Evolutionary conservation across 441 rosid species (phyloP).

Genomic region (Gossypium gossypioides): DNA sequence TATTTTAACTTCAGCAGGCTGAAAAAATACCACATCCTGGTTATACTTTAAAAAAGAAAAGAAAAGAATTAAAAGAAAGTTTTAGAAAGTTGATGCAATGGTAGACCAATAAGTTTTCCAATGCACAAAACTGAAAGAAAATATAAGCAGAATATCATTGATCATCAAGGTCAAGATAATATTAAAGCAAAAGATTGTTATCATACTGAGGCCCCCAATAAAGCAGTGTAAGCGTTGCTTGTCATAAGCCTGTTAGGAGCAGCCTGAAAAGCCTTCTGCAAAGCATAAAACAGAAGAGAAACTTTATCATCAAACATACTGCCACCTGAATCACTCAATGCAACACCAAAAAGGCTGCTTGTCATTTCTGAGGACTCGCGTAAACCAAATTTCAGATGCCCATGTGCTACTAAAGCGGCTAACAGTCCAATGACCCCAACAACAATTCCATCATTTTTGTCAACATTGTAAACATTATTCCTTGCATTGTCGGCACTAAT

Average conservation of each 20-base stretch:
- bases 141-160: slow-evolving; percentile 9
- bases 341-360: slow-evolving; percentile 52
- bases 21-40: not conserved
- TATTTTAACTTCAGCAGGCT: not conserved
- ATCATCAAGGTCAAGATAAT: slow-evolving; percentile 1
- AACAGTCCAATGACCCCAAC: slow-evolving; percentile 80
- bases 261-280: slow-evolving; percentile 85
- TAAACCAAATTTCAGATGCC: slow-evolving; percentile 63
- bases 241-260: slow-evolving; percentile 93
- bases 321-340: slow-evolving; percentile 61
- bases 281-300: slow-evolving; percentile 78
- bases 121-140: not conserved
- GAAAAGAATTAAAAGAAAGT: not conserved
- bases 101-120: not conserved
- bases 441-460: slow-evolving; percentile 73
- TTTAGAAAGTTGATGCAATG: not conserved
- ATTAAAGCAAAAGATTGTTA: not conserved
- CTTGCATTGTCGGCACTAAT: slow-evolving; percentile 94
- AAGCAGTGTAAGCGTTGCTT: slow-evolving; percentile 64
- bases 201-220: slow-evolving; percentile 89
- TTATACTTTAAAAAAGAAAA: not conserved
- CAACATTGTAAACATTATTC: slow-evolving; percentile 83
- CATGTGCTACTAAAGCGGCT: slow-evolving; percentile 71
- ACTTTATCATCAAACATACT: slow-evolving; percentile 95
- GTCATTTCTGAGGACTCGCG: slow-evolving; percentile 45